Conservation (phyloP, 1,284 basidiomycete species). For the Phellinidium pouzarii region DNA sequence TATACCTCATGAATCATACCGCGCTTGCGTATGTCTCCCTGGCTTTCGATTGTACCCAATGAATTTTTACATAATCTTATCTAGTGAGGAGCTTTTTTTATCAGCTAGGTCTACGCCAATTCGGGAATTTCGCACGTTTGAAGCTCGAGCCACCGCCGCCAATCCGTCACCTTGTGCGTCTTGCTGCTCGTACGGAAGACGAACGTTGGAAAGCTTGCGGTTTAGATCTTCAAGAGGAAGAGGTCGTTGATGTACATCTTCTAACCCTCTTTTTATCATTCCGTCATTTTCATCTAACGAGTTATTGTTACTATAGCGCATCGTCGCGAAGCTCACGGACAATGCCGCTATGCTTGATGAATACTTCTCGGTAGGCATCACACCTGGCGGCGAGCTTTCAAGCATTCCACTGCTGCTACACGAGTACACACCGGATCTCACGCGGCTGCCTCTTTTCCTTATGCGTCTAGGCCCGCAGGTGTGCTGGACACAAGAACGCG, state of each 20-base stretch:
- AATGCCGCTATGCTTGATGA: constrained; percentile 85
- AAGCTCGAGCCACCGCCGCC: constrained; percentile 79
- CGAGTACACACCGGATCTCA: constrained; percentile 82
- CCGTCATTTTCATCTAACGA: too few relatives aligned
- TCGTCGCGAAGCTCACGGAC: constrained; percentile 46
- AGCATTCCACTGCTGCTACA: constrained; percentile 77
- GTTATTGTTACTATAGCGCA: constrained; percentile 40
- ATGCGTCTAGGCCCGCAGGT: constrained; percentile 87
- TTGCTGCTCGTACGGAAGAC: constrained; percentile 76
- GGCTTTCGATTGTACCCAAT: background rate
- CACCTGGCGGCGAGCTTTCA: constrained; percentile 56
- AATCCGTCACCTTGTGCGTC: constrained; percentile 62
- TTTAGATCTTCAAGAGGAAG: constrained; percentile 38
- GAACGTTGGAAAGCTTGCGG: constrained; percentile 38
- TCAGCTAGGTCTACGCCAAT: constrained; percentile 88
- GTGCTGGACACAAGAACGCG: constrained; percentile 79
- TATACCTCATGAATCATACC: constrained; percentile 87
- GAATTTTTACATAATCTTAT: background rate
- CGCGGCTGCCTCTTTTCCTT: constrained; percentile 78
- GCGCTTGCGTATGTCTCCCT: constrained; percentile 58
- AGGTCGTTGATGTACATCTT: constrained; percentile 65
- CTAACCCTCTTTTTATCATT: background rate
- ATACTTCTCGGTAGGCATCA: constrained; percentile 82
- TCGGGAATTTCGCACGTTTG: constrained; percentile 74
- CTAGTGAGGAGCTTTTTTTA: constrained; percentile 93